Evolutionary conservation across 768 basidiomycete genomes (phyloP), one percentile per base, ranked within the genome.

Genomic region (Lyophyllum decastes): DNA sequence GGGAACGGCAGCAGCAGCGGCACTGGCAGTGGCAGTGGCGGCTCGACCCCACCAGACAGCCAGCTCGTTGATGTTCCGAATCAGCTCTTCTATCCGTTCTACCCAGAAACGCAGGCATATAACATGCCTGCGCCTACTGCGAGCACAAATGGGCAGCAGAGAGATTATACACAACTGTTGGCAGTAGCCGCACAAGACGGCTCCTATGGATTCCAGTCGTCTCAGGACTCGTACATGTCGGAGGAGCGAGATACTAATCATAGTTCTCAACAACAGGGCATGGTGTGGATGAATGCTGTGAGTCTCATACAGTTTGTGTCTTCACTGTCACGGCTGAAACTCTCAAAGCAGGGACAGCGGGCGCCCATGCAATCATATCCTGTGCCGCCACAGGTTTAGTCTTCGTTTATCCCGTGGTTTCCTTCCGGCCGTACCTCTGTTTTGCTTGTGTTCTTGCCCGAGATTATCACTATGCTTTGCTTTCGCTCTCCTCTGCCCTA

Each of bases 31-130:
- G 73, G n/a, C n/a, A n/a, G n/a, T n/a, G n/a, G 69, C 2, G 69
- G 70, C 6, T 70, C 73, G 6, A 77, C 78, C 11, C 76, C 77
- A 19, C 71, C 75, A 0, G 71, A 72, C 48, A 77, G 76, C 55
- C 73, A 74, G 52, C 80, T 92, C 34, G 85, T 84, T 1, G 89
- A 92, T 19, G 77, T 92, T 44, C 89, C 90, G 1, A 74, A 81
- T 6, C 81, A 78, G 27, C 70, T 91, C 44, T 92, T 93, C 73
- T 93, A 89, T 64, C 90, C 90, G 0, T 90, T 90, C 75, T 90
- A 80, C 65, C 86, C 89, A 0, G 89, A 90, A 61, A 76, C 64
- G 53, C 70, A 55, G 54, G 51, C 57, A 12, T 54, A 57, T n/a
- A 26, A 38, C 24, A 56, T 61, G 38, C 64, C 61, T 1, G 50